These are phyloP conservation scores for Xylariaceae sp. DNA, from an alignment of 2,329 filamentous ascomycete species.

Conservation along the genomic window DNA sequence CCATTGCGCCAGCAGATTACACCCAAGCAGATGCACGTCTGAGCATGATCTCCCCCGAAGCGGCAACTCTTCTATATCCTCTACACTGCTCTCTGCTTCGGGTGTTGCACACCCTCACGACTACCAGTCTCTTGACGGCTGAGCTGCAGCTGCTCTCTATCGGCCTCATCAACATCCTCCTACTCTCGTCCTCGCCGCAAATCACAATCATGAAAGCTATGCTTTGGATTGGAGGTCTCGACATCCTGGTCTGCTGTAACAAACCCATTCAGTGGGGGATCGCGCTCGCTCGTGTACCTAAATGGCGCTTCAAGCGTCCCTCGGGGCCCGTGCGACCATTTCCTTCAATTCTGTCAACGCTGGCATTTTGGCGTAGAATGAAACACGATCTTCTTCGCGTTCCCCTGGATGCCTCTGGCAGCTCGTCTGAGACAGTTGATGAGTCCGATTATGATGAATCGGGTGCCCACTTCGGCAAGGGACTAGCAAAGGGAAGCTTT, in stretches of 20 bases:
- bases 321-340: constrained; percentile 34
- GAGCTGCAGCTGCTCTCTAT: constrained; percentile 85
- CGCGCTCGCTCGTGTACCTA: constrained; percentile 78
- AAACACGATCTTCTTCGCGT: constrained; percentile 36
- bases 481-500: constrained; percentile 20
- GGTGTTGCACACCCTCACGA: constrained; percentile 73
- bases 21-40: constrained; percentile 15
- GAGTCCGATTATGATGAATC: constrained; percentile 27
- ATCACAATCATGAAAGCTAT: constrained; percentile 78
- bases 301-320: constrained; percentile 74
- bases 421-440: constrained; percentile 32
- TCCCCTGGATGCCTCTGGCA: constrained; percentile 31
- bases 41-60: constrained; percentile 47
- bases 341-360: constrained; percentile 35
- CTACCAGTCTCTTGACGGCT: constrained; percentile 78
- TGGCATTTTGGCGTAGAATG: constrained; percentile 44
- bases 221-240: constrained; percentile 77
- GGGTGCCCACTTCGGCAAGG: constrained; percentile 8
- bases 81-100: constrained; percentile 73
- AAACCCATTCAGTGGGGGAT: constrained; percentile 79
- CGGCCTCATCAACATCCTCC: constrained; percentile 71
- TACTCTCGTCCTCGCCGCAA: constrained; percentile 77
- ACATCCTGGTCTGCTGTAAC: constrained; percentile 66
- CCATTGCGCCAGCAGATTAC: constrained; percentile 24
- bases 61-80: constrained; percentile 66